These are phyloP conservation scores for Achaetomiella virescens DNA, from an alignment of 495 filamentous ascomycete species.

Conservation along the genomic window DNA sequence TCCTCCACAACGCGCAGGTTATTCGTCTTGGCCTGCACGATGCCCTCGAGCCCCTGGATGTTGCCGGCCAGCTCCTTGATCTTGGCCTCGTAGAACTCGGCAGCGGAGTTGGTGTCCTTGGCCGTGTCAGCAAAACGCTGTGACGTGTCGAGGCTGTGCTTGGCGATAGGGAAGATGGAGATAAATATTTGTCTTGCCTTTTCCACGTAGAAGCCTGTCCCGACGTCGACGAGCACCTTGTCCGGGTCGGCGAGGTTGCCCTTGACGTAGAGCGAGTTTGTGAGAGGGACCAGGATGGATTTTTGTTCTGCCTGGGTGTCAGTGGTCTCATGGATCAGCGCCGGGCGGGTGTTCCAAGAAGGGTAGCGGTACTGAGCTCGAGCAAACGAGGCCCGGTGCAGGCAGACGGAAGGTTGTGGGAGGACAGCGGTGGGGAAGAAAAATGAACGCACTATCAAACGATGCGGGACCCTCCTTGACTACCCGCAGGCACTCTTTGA, in stretches of 20 bases:
- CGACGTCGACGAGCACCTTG: slow-evolving; percentile 88
- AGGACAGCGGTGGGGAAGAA: too few relatives aligned
- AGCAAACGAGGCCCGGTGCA: too few relatives aligned
- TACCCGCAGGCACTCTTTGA: slow-evolving; percentile 76
- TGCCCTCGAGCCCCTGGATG: slow-evolving; percentile 77
- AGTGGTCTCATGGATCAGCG: neutral
- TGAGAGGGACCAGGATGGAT: slow-evolving; percentile 81
- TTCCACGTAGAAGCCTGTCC: slow-evolving; percentile 94
- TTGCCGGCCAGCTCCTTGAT: slow-evolving; percentile 72
- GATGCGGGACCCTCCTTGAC: slow-evolving; percentile 55
- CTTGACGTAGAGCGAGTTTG: slow-evolving; percentile 87
- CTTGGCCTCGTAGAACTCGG: slow-evolving; percentile 79
- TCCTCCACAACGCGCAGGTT: slow-evolving; percentile 86
- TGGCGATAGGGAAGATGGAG: neutral
- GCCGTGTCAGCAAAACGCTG: neutral
- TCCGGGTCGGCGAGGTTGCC: slow-evolving; percentile 70
- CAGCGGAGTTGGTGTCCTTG: slow-evolving; percentile 64
- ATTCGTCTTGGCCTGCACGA: slow-evolving; percentile 75
- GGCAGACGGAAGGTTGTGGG: too few relatives aligned
- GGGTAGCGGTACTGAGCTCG: too few relatives aligned
- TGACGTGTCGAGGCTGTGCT: too few relatives aligned
- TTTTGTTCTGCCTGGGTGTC: slow-evolving; percentile 36
- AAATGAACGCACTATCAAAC: slow-evolving; percentile 29
- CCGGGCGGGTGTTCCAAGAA: neutral
- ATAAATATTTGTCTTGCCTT: slow-evolving; percentile 51